Percentiles rank a stretch among this genome's conserved stretches.
phyloP scores from a whole-genome alignment of 495 filamentous ascomycete genomes.

The Neurospora sp. region DNA sequence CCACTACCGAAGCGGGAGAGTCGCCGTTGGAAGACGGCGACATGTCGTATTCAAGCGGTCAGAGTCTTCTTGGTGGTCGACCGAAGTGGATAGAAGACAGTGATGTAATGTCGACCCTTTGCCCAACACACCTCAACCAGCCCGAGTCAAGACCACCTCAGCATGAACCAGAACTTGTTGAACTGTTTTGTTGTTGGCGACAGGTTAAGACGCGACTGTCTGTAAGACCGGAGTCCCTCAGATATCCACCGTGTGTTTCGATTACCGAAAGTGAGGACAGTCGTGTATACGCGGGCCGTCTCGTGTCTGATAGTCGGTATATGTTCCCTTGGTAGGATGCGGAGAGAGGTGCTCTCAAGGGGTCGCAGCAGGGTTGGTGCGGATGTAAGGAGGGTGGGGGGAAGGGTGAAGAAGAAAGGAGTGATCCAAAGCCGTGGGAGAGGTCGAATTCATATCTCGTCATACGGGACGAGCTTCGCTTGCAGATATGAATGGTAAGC shows the following conservation, averaged over 20 bases:
- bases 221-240: not conserved
- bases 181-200: not conserved
- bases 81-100: not conserved
- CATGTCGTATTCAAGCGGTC: slow-evolving; percentile 21
- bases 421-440: slow-evolving; percentile 19
- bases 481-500: slow-evolving; percentile 1
- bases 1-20: slow-evolving; percentile 35
- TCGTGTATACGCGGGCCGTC: not conserved
- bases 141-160: not conserved
- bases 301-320: not conserved
- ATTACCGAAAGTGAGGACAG: not conserved
- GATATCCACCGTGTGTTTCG: not conserved
- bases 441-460: slow-evolving; percentile 24
- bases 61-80: not conserved
- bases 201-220: not conserved
- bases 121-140: not conserved
- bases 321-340: not conserved
- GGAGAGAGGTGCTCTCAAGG: not conserved
- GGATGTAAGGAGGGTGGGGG: slow-evolving; percentile 1
- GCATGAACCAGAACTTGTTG: not conserved
- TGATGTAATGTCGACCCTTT: not conserved
- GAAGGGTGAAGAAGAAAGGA: slow-evolving; percentile 10
- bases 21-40: slow-evolving; percentile 42
- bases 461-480: slow-evolving; percentile 12
- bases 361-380: not conserved